These are phyloP conservation scores for Tetrahymena elliotti DNA, from an alignment of 73 alveolate species.

Conservation along the genomic window DNA sequence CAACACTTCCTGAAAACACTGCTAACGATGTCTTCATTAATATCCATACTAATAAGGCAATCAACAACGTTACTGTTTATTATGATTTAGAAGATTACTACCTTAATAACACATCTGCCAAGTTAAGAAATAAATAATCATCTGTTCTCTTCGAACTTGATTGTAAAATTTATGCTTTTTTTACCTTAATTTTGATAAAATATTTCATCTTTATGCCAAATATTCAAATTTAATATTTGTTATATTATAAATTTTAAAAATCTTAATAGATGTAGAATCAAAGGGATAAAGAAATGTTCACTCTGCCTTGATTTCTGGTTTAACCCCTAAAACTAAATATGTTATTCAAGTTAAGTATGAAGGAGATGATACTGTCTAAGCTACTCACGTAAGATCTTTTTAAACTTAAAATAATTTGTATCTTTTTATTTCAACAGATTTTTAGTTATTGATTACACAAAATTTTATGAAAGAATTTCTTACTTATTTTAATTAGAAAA, in stretches of 20 bases:
- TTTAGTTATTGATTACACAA: neutral
- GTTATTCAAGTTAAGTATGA: neutral
- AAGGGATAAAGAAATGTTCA: constrained; percentile 7
- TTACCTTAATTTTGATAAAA: neutral
- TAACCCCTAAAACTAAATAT: neutral
- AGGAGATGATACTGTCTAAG: neutral
- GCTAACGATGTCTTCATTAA: neutral
- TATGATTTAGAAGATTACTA: neutral
- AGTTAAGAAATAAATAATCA: neutral
- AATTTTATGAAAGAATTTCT: no score
- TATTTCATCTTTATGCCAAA: neutral
- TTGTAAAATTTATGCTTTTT: neutral
- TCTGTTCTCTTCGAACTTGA: neutral
- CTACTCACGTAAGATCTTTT: neutral
- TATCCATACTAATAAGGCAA: neutral
- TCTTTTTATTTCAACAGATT: no score
- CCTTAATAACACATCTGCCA: neutral
- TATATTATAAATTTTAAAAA: neutral
- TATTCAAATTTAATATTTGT: no score
- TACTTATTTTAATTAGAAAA: no score
- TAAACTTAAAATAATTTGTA: neutral
- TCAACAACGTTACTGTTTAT: neutral
- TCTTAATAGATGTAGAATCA: neutral
- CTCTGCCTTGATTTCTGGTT: neutral
- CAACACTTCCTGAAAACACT: constrained; percentile 12